A percentile compares a stretch with the other conserved stretches of the same genome.
Evolutionary conservation across 129 eudicot genomes (phyloP).

Genomic region (Deinandra increscens): DNA sequence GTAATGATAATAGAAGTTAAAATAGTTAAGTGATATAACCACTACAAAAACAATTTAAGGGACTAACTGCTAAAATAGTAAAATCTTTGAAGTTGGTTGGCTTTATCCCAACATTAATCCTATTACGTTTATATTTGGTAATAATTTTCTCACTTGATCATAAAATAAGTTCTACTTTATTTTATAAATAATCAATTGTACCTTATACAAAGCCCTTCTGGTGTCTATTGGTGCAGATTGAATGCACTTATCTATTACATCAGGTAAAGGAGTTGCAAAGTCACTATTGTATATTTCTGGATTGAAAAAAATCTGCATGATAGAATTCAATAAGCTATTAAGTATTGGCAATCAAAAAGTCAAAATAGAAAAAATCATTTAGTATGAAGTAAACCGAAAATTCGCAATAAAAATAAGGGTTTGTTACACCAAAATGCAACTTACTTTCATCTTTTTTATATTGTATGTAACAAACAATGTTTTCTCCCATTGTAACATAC

Average conservation of each 20-base stretch:
- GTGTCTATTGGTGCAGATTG: constrained; percentile 99
- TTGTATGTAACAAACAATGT: background rate
- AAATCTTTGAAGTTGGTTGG: no score
- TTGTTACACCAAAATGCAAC: background rate
- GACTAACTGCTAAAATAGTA: no score
- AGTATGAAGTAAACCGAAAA: background rate
- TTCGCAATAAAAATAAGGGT: background rate
- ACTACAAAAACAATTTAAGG: no score
- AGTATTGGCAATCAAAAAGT: background rate
- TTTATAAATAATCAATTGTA: constrained; percentile 13
- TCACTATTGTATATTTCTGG: constrained; percentile 83
- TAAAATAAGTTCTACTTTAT: no score
- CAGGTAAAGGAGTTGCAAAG: constrained; percentile 79
- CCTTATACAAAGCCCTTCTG: constrained; percentile 93
- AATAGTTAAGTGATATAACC: no score
- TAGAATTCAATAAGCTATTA: constrained; percentile 10
- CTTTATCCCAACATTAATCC: no score
- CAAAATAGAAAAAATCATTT: background rate
- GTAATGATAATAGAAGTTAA: no score
- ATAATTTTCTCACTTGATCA: background rate
- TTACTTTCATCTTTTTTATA: background rate
- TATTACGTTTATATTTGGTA: background rate
- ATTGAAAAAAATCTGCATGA: constrained; percentile 83
- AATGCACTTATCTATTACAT: constrained; percentile 82
- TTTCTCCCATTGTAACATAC: background rate